Evolutionary conservation across 495 filamentous ascomycete species (phyloP).

Genomic region (Xylaria nigripes): DNA sequence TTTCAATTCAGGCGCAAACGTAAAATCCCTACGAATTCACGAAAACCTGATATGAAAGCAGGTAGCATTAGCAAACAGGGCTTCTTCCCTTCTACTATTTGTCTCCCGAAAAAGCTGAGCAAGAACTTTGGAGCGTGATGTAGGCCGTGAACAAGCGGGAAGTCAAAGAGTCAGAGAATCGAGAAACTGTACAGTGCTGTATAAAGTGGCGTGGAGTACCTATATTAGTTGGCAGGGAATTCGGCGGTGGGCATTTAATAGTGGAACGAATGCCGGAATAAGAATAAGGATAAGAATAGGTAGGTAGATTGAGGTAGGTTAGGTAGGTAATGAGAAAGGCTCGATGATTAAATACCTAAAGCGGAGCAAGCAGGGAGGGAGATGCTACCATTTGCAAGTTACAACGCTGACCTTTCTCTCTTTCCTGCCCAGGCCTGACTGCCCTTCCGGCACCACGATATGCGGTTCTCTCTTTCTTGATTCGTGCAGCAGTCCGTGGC

Average conservation of each 20-base stretch:
- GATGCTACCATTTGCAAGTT: neutral
- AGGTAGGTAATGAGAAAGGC: neutral
- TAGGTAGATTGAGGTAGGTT: no score
- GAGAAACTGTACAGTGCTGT: neutral
- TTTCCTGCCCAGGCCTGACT: neutral
- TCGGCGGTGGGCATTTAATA: neutral
- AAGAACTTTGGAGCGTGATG: neutral
- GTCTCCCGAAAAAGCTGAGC: neutral
- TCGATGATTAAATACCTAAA: neutral
- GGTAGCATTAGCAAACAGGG: constrained; percentile 9
- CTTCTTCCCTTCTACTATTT: neutral
- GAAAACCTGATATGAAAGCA: constrained; percentile 5
- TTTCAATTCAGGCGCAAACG: neutral
- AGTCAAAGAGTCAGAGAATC: neutral
- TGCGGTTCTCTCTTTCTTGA: neutral
- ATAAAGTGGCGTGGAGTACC: neutral
- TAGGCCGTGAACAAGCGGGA: neutral
- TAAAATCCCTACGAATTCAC: neutral
- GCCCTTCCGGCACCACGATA: neutral
- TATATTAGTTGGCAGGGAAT: neutral
- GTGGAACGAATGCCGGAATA: neutral
- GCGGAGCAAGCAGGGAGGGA: neutral
- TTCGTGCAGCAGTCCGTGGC: neutral
- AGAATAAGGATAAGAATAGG: no score
- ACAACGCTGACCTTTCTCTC: neutral